phyloP scores from a whole-genome alignment of 768 basidiomycete species.

The Collybia sp. region DNA sequence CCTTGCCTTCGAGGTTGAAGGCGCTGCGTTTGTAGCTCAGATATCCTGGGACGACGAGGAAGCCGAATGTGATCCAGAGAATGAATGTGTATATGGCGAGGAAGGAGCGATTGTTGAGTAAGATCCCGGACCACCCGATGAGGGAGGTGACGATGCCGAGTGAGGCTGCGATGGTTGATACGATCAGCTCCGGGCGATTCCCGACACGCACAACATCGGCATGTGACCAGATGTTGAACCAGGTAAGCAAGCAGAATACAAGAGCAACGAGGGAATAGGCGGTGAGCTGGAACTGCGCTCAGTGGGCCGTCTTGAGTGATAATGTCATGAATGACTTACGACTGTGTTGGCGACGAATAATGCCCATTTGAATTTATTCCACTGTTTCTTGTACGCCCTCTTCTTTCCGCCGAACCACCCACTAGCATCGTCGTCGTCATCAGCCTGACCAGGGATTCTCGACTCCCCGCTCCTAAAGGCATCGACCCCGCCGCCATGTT shows the following conservation, averaged over 20 bases:
- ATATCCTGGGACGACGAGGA: conserved; percentile 76
- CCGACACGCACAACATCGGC: conserved; percentile 68
- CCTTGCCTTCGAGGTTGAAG: conserved; percentile 67
- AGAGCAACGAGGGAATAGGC: conserved; percentile 56
- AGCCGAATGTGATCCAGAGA: conserved; percentile 69
- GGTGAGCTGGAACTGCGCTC: conserved; percentile 32
- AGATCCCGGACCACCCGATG: conserved; percentile 77
- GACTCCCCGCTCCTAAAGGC: conserved; percentile 52
- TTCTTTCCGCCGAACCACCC: conserved; percentile 33
- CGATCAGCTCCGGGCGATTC: conserved; percentile 60
- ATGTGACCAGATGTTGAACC: conserved; percentile 70
- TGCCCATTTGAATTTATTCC: conserved; percentile 86
- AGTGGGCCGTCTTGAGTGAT: not conserved
- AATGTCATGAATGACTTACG: conserved; percentile 18
- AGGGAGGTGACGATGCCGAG: conserved; percentile 61
- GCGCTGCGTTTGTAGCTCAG: conserved; percentile 63
- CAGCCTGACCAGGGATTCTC: conserved; percentile 45
- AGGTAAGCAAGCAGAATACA: conserved; percentile 64
- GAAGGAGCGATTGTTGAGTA: conserved; percentile 84
- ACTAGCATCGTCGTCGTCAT: conserved; percentile 48
- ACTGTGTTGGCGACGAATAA: conserved; percentile 62
- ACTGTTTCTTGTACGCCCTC: conserved; percentile 38
- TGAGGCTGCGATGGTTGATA: conserved; percentile 63
- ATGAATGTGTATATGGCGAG: conserved; percentile 75
- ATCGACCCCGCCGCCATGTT: conserved; percentile 67